phyloP scores from a whole-genome alignment of 106 monocot species.

The Platanthera guangdongensis region DNA sequence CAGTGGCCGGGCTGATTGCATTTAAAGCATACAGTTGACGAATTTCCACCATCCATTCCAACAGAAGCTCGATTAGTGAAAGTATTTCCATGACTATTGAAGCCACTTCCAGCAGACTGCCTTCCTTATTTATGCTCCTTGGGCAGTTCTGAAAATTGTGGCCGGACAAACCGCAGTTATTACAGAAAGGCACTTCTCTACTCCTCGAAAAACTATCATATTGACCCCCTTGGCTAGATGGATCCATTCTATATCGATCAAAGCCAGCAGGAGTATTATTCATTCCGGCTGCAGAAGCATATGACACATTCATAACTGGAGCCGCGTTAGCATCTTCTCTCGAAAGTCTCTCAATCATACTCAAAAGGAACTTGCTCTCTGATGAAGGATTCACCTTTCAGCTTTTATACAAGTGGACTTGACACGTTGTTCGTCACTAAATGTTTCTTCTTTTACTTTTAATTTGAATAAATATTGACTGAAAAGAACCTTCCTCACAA shows the following conservation, averaged over 20 bases:
- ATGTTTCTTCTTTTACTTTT: slow-evolving; percentile 83
- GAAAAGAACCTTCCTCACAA: slow-evolving; percentile 42
- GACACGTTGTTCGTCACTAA: slow-evolving; percentile 62
- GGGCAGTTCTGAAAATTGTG: slow-evolving; percentile 50
- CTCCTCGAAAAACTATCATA: slow-evolving; percentile 11
- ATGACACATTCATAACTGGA: slow-evolving; percentile 7
- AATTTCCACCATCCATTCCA: slow-evolving; percentile 14
- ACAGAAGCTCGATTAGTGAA: slow-evolving; percentile 21
- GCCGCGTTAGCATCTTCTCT: slow-evolving; percentile 23
- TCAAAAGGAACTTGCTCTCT: slow-evolving; percentile 52
- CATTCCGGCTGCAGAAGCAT: slow-evolving; percentile 18
- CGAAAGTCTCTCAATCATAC: slow-evolving; percentile 41
- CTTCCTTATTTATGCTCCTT: slow-evolving; percentile 14
- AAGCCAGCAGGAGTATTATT: slow-evolving; percentile 11
- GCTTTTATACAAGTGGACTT: slow-evolving; percentile 60
- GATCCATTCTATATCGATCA: slow-evolving; percentile 8
- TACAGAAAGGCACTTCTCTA: slow-evolving; percentile 26
- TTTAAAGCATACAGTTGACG: slow-evolving; percentile 47
- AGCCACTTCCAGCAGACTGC: slow-evolving; percentile 24
- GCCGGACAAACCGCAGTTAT: slow-evolving; percentile 29
- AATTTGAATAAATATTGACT: slow-evolving; percentile 64
- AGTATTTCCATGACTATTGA: slow-evolving; percentile 22
- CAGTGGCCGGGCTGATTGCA: slow-evolving; percentile 81
- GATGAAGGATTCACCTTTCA: slow-evolving; percentile 55
- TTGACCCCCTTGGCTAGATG: slow-evolving; percentile 10